A percentile compares a stretch with the other conserved stretches of the same genome.
Evolutionary conservation across 176 grass and related monocot species (phyloP).

Genomic region (Carex littledalei): DNA sequence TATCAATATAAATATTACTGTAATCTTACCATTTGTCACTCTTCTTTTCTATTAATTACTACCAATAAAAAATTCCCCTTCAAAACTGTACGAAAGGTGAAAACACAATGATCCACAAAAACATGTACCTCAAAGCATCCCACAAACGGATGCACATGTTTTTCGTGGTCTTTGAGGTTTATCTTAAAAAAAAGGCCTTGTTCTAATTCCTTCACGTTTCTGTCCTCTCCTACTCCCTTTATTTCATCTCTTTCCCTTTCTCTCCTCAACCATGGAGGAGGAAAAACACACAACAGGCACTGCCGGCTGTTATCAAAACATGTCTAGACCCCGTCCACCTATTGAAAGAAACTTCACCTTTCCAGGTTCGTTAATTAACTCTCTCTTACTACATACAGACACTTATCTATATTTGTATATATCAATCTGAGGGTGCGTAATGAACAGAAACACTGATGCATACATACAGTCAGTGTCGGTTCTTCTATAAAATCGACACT

Average conservation of each 20-base stretch:
- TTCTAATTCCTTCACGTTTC: background rate
- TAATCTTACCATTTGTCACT: no score
- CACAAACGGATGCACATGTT: background rate
- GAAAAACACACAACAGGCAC: background rate
- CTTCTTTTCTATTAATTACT: no score
- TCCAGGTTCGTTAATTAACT: background rate
- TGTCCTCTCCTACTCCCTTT: background rate
- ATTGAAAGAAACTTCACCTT: conserved; percentile 9
- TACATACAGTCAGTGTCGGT: no score
- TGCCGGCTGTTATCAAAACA: background rate
- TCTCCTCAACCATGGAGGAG: conserved; percentile 5
- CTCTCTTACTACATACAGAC: background rate
- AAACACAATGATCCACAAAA: background rate
- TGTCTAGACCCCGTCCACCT: background rate
- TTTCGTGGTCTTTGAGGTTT: background rate
- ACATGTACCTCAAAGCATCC: background rate
- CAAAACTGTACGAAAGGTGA: background rate
- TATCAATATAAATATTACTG: no score
- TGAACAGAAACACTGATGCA: background rate
- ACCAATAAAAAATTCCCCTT: no score
- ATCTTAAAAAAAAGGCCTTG: background rate
- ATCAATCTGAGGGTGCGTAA: background rate
- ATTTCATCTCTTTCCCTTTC: background rate
- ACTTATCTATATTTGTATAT: background rate
- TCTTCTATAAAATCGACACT: no score